Percentiles rank a stretch among this genome's conserved stretches.
Evolutionary conservation across 106 monocot species (phyloP).

Genomic region (Phalaenopsis aphrodite): DNA sequence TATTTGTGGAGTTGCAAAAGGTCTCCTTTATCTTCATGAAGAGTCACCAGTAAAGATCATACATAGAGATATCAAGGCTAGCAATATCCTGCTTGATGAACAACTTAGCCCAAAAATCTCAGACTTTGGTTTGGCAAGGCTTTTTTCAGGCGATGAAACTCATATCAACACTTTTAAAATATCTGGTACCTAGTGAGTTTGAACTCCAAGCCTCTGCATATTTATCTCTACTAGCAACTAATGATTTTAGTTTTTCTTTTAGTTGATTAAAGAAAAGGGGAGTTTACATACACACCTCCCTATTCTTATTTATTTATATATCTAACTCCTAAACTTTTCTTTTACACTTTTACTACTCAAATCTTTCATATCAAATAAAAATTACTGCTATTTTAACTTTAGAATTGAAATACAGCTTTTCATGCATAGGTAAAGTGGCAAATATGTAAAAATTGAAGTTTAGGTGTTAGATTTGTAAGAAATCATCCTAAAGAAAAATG

Average conservation of each 20-base stretch:
- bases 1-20: slow-evolving; percentile 1
- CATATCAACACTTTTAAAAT: slow-evolving; percentile 4
- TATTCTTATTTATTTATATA: too few species aligned
- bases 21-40: slow-evolving; percentile 11
- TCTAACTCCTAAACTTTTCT: too few species aligned
- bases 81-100: slow-evolving; percentile 3
- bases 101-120: slow-evolving; percentile 8
- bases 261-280: neutral
- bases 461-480: too few species aligned
- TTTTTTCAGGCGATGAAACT: slow-evolving; percentile 5
- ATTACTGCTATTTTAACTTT: too few species aligned
- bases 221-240: neutral
- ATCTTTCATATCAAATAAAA: too few species aligned
- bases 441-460: too few species aligned
- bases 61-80: slow-evolving; percentile 3
- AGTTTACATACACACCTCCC: too few species aligned
- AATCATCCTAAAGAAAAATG: neutral
- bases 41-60: slow-evolving; percentile 5
- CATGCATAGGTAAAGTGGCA: too few species aligned
- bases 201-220: neutral
- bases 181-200: slow-evolving; percentile 6
- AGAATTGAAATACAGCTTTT: too few species aligned
- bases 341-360: too few species aligned
- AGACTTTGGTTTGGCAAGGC: slow-evolving; percentile 13
- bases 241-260: neutral